Base-by-base conservation (phyloP, 2,329 filamentous ascomycete genomes). In the Epichloe amarillans region DNA sequence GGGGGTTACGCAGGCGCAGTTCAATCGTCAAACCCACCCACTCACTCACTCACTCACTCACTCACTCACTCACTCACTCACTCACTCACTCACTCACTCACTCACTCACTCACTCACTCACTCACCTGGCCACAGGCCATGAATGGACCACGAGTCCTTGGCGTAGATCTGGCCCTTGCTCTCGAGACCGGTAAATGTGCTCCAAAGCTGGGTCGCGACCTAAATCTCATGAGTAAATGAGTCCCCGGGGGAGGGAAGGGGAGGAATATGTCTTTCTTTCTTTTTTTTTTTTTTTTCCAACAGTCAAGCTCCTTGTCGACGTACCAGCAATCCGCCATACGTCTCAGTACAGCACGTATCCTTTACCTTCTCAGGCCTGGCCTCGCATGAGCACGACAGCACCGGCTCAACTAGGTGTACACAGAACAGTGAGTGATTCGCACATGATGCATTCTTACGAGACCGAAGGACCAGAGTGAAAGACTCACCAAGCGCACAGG, bases 341-440 rank as follows among this genome's bases (percentile, higher is more conserved):
- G 81, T 84, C 67, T 84, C 81, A 15, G 72, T 71, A 58, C 81
- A 84, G 70, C 81, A 84, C 1, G 75, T 75, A 59, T 84, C 80
- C 12, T 40, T 41, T 36, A 77, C 74, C 49, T 68, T 61, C 36
- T 58, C 64, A 1, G 68, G 69, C 23, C 65, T 63, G 5, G 73
- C 75, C 2, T 64, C 60, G 19, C 64, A 57, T 1, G 73, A 76
- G 64, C 76, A 79, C 1, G 76, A 80, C 35, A 75, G 65, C 23
- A 61, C 50, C 0, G 58, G 59, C 0, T 58, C 51, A n/a, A 48
- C 57, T 59, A n/a, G 2, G 7, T 26, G 7, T 26, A 26, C 7
- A 1, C 26, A 2, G 26, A 8, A 26, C 26, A 26, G 26, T 26
- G 7, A 26, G 26, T 26, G 26, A 26, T 8, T 26, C 8, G 26